These are phyloP conservation scores for Xylaria acuta DNA, from an alignment of 495 filamentous ascomycete genomes.

Conservation along the genomic window DNA sequence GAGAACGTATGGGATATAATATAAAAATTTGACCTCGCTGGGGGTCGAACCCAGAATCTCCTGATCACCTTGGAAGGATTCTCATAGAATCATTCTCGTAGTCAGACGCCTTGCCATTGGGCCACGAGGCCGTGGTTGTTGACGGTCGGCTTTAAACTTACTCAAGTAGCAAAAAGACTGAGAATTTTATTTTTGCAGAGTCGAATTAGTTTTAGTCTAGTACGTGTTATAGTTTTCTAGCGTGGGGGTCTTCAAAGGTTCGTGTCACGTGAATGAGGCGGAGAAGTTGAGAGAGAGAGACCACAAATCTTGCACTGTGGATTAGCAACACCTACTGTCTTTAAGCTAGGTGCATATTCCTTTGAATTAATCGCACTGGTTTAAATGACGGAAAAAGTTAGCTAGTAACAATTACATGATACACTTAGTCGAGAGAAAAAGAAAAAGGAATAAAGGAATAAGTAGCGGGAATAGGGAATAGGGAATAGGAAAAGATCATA, in stretches of 20 bases:
- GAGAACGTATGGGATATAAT: neutral
- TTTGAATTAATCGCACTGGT: neutral
- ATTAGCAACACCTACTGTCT: neutral
- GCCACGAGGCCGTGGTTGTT: conserved; percentile 9
- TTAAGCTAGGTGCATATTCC: too few species aligned
- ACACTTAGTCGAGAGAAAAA: neutral
- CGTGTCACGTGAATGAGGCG: neutral
- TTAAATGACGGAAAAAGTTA: neutral
- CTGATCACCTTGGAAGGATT: neutral
- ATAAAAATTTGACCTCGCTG: conserved; percentile 10
- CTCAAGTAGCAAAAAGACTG: neutral
- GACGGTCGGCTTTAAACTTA: neutral
- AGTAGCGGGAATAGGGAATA: too few species aligned
- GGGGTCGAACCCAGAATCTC: conserved; percentile 23
- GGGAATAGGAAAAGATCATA: too few species aligned
- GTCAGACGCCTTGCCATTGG: conserved; percentile 23
- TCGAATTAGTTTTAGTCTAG: neutral
- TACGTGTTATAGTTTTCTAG: neutral
- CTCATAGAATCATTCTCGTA: neutral
- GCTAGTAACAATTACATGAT: neutral
- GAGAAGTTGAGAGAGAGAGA: too few species aligned
- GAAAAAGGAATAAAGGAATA: neutral
- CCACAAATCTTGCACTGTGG: neutral
- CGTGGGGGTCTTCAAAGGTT: neutral
- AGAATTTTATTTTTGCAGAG: too few species aligned